Evolutionary conservation across 179 eudicot species (phyloP).

Genomic region (Dionaea muscipula): DNA sequence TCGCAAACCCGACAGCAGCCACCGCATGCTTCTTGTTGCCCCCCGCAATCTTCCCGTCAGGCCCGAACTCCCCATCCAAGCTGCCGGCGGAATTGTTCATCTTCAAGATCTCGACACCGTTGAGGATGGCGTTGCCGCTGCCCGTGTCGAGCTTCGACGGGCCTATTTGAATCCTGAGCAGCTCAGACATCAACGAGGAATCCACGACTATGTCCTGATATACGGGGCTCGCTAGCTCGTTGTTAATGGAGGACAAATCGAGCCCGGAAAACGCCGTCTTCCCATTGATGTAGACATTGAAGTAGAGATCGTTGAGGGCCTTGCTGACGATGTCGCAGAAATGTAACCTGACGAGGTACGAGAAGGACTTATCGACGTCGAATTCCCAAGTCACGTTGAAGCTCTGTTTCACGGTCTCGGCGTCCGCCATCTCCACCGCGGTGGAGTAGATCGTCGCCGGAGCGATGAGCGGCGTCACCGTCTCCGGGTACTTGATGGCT

Average conservation of each 20-base stretch:
- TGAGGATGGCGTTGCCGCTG: constrained; percentile 26
- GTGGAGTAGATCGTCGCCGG: constrained; percentile 46
- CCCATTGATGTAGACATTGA: constrained; percentile 56
- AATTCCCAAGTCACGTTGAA: constrained; percentile 69
- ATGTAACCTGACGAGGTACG: constrained; percentile 55
- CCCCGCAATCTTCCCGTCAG: constrained; percentile 19
- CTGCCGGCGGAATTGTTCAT: constrained; percentile 30
- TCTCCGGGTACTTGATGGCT: constrained; percentile 30
- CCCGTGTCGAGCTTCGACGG: constrained; percentile 21
- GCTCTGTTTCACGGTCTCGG: constrained; percentile 26
- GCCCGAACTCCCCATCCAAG: constrained; percentile 34
- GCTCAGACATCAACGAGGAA: constrained; percentile 16
- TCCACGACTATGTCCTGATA: constrained; percentile 34
- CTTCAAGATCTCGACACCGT: constrained; percentile 36
- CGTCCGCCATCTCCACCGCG: constrained; percentile 42
- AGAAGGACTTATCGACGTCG: constrained; percentile 30
- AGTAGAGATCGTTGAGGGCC: constrained; percentile 45
- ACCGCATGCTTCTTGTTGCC: constrained; percentile 16
- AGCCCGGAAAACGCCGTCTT: constrained; percentile 47
- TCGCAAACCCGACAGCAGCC: constrained; percentile 38
- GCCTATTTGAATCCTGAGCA: constrained; percentile 24
- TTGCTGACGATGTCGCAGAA: constrained; percentile 77
- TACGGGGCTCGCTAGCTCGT: constrained; percentile 23
- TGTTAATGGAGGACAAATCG: constrained; percentile 42
- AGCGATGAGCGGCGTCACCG: constrained; percentile 43